Evolutionary conservation across 2,329 filamentous ascomycete genomes (phyloP).

Genomic region (Pyricularia pennisetigena): DNA sequence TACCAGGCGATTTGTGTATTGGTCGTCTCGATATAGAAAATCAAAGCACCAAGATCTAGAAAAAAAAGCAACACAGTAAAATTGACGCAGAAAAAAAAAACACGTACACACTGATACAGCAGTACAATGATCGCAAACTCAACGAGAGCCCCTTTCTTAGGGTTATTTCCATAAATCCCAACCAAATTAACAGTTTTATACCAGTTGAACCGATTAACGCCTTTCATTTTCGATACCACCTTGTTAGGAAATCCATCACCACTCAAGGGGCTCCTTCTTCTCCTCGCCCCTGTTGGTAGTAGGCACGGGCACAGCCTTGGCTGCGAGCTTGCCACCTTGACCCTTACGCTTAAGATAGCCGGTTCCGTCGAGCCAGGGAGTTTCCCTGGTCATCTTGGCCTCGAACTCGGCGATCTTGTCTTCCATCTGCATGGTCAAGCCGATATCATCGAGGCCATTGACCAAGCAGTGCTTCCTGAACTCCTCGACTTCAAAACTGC

Average conservation of each 20-base stretch:
- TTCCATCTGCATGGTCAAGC: constrained; percentile 84
- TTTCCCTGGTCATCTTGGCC: constrained; percentile 62
- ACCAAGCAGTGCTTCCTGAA: constrained; percentile 92
- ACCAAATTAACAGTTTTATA: neutral
- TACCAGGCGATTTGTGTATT: neutral
- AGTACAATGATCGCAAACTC: neutral
- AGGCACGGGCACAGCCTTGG: constrained; percentile 60
- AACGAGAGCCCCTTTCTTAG: neutral
- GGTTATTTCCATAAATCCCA: neutral
- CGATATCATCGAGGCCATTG: constrained; percentile 93
- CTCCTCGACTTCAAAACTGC: constrained; percentile 77
- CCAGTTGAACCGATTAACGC: neutral
- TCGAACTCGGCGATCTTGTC: constrained; percentile 83
- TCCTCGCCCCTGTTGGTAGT: constrained; percentile 83
- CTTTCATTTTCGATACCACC: neutral
- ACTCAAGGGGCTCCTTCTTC: constrained; percentile 79
- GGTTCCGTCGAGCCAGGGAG: constrained; percentile 84
- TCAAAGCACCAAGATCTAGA: neutral
- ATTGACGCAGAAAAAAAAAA: neutral
- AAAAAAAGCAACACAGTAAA: neutral
- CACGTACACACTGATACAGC: neutral
- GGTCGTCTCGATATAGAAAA: neutral
- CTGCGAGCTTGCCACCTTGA: constrained; percentile 43
- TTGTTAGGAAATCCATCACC: constrained; percentile 45
- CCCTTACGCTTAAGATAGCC: constrained; percentile 62